Conservation (phyloP, 1,284 basidiomycete species). For the Takashimella tepidaria region DNA sequence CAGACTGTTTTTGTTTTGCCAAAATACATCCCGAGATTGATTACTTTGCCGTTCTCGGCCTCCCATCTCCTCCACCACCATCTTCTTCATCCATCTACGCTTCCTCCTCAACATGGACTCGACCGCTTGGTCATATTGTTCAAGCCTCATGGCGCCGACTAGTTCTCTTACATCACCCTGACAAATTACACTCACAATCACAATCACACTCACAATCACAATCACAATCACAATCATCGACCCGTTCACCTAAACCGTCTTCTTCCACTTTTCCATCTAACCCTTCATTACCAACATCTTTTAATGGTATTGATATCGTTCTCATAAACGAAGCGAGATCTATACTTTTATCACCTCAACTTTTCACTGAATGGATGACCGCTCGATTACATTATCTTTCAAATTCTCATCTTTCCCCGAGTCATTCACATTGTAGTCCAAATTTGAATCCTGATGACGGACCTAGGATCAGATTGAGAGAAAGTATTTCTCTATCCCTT, state of each 20-base stretch:
- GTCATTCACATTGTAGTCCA: neutral
- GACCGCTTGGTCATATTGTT: neutral
- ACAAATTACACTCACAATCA: slow-evolving; percentile 43
- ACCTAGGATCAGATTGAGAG: slow-evolving; percentile 13
- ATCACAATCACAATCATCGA: neutral
- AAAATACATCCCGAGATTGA: slow-evolving; percentile 16
- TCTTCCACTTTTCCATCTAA: slow-evolving; percentile 3
- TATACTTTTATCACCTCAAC: slow-evolving; percentile 32
- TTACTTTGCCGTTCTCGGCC: slow-evolving; percentile 39
- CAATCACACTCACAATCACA: neutral
- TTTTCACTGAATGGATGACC: slow-evolving; percentile 13
- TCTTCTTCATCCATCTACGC: slow-evolving; percentile 30
- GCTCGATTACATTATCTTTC: neutral
- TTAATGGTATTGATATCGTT: slow-evolving; percentile 21
- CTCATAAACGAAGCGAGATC: slow-evolving; percentile 45
- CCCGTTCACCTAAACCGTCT: neutral
- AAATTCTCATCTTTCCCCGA: slow-evolving; percentile 2
- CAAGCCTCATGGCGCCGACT: slow-evolving; percentile 32
- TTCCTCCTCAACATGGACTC: neutral
- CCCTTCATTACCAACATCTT: neutral
- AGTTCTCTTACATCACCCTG: slow-evolving; percentile 23
- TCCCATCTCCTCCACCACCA: slow-evolving; percentile 23
- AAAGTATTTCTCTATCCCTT: slow-evolving; percentile 35
- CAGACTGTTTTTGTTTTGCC: neutral
- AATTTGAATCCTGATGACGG: neutral